A percentile compares a stretch with the other conserved stretches of the same genome.
phyloP scores from a whole-genome alignment of 306 rosid species.

The Crataegus laevigata region DNA sequence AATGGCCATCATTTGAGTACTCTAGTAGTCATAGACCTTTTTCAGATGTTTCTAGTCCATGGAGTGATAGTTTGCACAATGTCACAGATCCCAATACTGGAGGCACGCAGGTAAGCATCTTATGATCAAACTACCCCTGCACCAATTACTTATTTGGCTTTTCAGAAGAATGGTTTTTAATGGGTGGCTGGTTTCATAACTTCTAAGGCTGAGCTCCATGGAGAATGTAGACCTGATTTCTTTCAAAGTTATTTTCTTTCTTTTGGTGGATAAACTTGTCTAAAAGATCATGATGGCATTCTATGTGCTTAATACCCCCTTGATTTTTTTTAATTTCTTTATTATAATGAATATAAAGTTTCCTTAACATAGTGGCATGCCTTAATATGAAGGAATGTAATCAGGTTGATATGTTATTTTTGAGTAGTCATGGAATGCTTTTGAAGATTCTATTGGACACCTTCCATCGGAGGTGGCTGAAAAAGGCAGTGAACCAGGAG shows the following conservation, averaged over 20 bases:
- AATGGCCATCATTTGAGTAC: slow-evolving; percentile 36
- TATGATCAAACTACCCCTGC: not conserved
- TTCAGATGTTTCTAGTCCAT: slow-evolving; percentile 29
- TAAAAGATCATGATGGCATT: not conserved
- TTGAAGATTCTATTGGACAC: slow-evolving; percentile 40
- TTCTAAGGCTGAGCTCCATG: not conserved
- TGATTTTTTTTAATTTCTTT: not conserved
- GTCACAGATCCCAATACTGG: slow-evolving; percentile 23
- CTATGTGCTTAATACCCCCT: not conserved
- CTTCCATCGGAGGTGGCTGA: slow-evolving; percentile 27
- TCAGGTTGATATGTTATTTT: slow-evolving; percentile 25
- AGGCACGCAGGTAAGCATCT: slow-evolving; percentile 38
- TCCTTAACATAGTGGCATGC: not conserved
- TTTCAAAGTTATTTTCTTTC: not conserved
- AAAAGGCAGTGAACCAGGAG: slow-evolving; percentile 26
- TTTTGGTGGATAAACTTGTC: too few relatives aligned
- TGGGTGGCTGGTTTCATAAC: not conserved
- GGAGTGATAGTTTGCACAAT: slow-evolving; percentile 32
- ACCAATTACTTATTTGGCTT: not conserved
- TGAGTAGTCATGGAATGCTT: slow-evolving; percentile 75
- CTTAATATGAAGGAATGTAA: slow-evolving; percentile 16
- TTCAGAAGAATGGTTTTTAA: not conserved
- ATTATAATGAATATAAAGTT: not conserved
- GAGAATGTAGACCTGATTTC: not conserved
- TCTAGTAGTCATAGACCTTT: slow-evolving; percentile 21